Percentiles rank a stretch among this genome's conserved stretches.
These are phyloP conservation scores for Trifolium dubium DNA, from an alignment of 306 rosid genomes.

Conservation along the genomic window DNA sequence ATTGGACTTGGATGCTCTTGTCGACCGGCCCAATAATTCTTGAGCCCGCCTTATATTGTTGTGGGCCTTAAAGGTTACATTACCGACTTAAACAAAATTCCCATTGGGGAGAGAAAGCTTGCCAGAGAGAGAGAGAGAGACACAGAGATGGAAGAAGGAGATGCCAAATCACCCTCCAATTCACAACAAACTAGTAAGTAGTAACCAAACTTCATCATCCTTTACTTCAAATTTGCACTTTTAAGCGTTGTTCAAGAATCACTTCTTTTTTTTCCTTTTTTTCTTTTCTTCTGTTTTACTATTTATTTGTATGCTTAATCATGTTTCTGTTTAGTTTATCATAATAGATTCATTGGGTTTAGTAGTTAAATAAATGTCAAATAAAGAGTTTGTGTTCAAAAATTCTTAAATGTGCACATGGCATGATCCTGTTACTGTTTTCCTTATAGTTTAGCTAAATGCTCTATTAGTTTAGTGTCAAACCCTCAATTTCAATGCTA, in stretches of 20 bases:
- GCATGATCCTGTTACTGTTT: background rate
- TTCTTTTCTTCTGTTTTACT: background rate
- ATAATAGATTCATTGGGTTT: background rate
- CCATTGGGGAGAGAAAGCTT: background rate
- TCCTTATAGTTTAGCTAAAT: background rate
- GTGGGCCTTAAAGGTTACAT: background rate
- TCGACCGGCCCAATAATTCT: background rate
- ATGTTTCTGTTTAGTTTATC: conserved; percentile 3
- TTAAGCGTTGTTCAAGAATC: background rate
- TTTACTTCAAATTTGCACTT: conserved; percentile 12
- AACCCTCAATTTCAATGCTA: conserved; percentile 13
- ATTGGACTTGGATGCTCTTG: background rate
- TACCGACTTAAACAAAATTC: background rate
- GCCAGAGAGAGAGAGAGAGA: background rate
- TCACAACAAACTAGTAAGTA: conserved; percentile 72
- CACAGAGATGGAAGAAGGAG: conserved; percentile 46
- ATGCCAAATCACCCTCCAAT: conserved; percentile 58
- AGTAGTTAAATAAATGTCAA: conserved; percentile 5
- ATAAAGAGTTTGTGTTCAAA: background rate
- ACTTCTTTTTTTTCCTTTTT: background rate
- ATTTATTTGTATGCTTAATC: background rate
- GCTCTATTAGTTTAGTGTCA: background rate
- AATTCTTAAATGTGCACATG: background rate
- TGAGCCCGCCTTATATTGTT: background rate
- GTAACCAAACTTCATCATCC: conserved; percentile 42